A percentile compares a stretch with the other conserved stretches of the same genome.
Evolutionary conservation across 2,329 filamentous ascomycete species (phyloP).

Genomic region (Colletotrichum lini): DNA sequence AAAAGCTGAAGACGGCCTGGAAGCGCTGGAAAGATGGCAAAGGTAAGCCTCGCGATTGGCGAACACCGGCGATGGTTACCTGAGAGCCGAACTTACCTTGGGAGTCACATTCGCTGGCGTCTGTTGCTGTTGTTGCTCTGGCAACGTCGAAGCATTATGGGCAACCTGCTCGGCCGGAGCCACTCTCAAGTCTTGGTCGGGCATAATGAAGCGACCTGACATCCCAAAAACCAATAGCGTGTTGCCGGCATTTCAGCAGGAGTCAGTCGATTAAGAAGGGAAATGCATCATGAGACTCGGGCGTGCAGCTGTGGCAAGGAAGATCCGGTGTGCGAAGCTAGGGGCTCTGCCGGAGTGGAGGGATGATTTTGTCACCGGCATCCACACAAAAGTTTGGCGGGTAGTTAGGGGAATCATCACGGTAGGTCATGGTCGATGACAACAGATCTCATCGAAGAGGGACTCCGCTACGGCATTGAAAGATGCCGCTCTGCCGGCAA

Average conservation of each 20-base stretch:
- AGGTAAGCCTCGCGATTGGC: constrained; percentile 5
- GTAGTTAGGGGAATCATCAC: constrained; percentile 1
- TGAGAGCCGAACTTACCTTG: constrained; percentile 9
- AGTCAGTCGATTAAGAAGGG: constrained; percentile 1
- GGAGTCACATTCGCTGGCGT: background rate
- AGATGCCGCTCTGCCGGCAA: constrained; percentile 5
- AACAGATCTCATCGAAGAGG: constrained; percentile 5
- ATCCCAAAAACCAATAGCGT: background rate
- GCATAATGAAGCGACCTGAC: constrained; percentile 24
- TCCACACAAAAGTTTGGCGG: background rate
- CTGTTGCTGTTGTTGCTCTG: constrained; percentile 16
- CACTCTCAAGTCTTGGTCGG: constrained; percentile 15
- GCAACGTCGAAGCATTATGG: background rate
- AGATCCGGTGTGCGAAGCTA: constrained; percentile 3
- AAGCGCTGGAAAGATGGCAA: constrained; percentile 13
- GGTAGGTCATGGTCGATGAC: constrained; percentile 9
- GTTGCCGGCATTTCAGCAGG: background rate
- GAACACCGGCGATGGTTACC: background rate
- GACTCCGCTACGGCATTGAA: constrained; percentile 15
- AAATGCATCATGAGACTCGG: background rate
- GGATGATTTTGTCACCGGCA: background rate
- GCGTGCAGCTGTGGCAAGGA: constrained; percentile 9
- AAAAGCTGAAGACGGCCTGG: constrained; percentile 27
- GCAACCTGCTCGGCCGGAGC: constrained; percentile 13
- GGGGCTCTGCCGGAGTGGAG: background rate